Conservation (phyloP, 306 rosid genomes). For the Abrus precatorius region DNA sequence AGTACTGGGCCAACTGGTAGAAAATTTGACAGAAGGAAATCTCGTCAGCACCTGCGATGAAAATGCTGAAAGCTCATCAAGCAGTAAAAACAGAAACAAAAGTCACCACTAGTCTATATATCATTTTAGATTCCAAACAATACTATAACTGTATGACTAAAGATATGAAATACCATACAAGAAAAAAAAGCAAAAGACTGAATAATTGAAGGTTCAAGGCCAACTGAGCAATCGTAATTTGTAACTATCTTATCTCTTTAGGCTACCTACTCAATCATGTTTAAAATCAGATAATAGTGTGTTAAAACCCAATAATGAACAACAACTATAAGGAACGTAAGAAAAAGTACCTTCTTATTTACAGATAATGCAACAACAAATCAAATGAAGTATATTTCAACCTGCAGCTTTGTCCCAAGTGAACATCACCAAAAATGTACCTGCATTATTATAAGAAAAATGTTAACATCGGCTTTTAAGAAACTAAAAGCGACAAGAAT, state of each 20-base stretch:
- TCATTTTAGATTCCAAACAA: neutral
- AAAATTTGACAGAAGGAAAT: constrained; percentile 19
- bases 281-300: constrained; percentile 30
- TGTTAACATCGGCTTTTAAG: neutral
- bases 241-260: constrained; percentile 6
- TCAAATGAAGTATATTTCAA: constrained; percentile 71
- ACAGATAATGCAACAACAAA: constrained; percentile 71
- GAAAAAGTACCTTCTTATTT: constrained; percentile 66
- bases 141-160: neutral
- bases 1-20: constrained; percentile 25
- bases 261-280: constrained; percentile 9
- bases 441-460: constrained; percentile 57
- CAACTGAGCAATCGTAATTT: neutral
- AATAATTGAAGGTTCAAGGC: constrained; percentile 16
- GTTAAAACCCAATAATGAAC: constrained; percentile 9
- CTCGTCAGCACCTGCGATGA: constrained; percentile 44
- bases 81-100: constrained; percentile 24
- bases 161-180: constrained; percentile 16
- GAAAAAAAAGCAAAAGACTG: constrained; percentile 13
- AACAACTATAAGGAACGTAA: constrained; percentile 23
- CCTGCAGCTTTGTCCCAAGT: constrained; percentile 98
- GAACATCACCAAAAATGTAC: constrained; percentile 97
- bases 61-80: constrained; percentile 42
- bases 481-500: neutral
- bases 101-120: constrained; percentile 23